Conservation (phyloP, 176 grass and related monocot genomes). For the Ananas comosus region DNA sequence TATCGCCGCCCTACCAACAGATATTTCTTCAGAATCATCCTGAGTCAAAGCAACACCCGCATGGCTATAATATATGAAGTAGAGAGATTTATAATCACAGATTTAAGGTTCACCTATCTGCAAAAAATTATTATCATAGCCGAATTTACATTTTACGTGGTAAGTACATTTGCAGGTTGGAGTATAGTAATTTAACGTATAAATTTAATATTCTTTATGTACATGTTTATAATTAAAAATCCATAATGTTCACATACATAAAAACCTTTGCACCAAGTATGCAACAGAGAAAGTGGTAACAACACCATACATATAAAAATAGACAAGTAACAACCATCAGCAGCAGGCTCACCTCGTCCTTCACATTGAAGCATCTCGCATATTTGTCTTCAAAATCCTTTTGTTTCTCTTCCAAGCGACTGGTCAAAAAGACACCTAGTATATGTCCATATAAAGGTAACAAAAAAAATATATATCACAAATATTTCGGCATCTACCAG, state of each 20-base stretch:
- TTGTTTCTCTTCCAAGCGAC: slow-evolving; percentile 45
- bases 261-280: too few relatives aligned
- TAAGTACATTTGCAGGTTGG: too few relatives aligned
- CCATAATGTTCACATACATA: too few relatives aligned
- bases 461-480: neutral
- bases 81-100: neutral
- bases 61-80: neutral
- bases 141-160: too few relatives aligned
- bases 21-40: slow-evolving; percentile 44
- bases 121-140: too few relatives aligned
- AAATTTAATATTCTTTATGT: too few relatives aligned
- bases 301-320: neutral
- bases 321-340: neutral
- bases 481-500: neutral
- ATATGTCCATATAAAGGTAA: neutral
- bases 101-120: too few relatives aligned
- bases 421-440: slow-evolving; percentile 53
- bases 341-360: slow-evolving; percentile 55
- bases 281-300: too few relatives aligned
- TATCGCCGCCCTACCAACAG: slow-evolving; percentile 70
- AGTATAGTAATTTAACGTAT: too few relatives aligned
- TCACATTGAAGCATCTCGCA: slow-evolving; percentile 41
- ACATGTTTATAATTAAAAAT: too few relatives aligned
- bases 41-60: slow-evolving; percentile 30
- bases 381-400: slow-evolving; percentile 72